A percentile compares a stretch with the other conserved stretches of the same genome.
phyloP scores from a whole-genome alignment of 257 asterid genomes.

The Buddleja alternifolia region DNA sequence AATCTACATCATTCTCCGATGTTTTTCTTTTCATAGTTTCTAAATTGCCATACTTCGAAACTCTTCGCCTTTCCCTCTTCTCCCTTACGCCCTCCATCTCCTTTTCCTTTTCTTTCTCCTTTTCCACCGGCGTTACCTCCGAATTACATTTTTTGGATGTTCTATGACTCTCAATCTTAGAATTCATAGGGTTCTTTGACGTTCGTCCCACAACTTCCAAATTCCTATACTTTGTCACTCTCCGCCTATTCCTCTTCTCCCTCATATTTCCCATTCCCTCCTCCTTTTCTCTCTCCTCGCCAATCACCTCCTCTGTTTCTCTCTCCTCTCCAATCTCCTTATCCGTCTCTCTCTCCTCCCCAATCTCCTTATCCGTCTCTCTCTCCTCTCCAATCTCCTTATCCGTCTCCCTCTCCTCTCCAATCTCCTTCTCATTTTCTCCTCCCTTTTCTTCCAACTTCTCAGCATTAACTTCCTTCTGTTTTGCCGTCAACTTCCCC shows the following conservation, averaged over 20 bases:
- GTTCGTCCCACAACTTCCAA: constrained; percentile 25
- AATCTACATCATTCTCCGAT: constrained; percentile 23
- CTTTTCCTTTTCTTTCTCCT: constrained; percentile 25
- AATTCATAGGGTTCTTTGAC: constrained; percentile 20
- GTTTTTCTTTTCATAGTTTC: constrained; percentile 17
- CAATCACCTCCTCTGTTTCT: constrained; percentile 14
- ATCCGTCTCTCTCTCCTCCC: constrained; percentile 21
- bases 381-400: constrained; percentile 1
- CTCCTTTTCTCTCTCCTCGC: constrained; percentile 20
- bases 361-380: constrained; percentile 22
- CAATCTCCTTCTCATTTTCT: constrained; percentile 11
- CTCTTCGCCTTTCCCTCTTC: constrained; percentile 45
- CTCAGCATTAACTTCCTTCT: constrained; percentile 28
- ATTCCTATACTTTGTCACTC: constrained; percentile 31
- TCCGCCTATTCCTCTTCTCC: constrained; percentile 27
- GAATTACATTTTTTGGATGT: constrained; percentile 24
- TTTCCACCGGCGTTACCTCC: constrained; percentile 39
- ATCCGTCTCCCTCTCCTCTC: constrained; percentile 8
- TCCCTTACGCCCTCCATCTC: constrained; percentile 25
- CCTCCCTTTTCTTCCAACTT: constrained; percentile 22
- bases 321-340: constrained; percentile 6
- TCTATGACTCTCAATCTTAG: constrained; percentile 28
- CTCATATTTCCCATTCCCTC: constrained; percentile 18
- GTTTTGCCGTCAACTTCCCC: constrained; percentile 27
- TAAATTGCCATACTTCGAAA: constrained; percentile 40